phyloP scores from a whole-genome alignment of 768 basidiomycete species.

The Lentinula sp. region DNA sequence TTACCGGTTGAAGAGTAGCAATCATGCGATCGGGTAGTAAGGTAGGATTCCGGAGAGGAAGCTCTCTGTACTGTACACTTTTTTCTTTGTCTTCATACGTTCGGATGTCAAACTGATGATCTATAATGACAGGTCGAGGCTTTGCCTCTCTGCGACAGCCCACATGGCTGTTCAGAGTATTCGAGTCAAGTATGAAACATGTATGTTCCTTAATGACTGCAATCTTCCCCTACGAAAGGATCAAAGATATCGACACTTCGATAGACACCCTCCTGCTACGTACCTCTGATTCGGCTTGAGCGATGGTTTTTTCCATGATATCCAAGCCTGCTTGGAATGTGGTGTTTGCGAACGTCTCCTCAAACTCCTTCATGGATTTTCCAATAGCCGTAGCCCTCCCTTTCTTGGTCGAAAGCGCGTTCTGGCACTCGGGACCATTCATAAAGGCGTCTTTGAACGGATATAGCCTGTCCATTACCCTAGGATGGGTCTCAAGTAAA shows the following conservation, averaged over 20 bases:
- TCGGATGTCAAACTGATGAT: background rate
- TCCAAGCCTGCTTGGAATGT: constrained; percentile 3
- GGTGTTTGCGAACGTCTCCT: background rate
- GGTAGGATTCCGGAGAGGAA: constrained; percentile 3
- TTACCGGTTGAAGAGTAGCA: background rate
- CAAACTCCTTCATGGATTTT: background rate
- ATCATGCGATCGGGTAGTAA: background rate
- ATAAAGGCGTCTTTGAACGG: background rate
- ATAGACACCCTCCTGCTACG: background rate
- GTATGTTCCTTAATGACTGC: constrained; percentile 2
- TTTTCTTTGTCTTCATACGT: background rate
- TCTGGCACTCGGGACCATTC: constrained; percentile 1
- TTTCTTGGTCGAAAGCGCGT: background rate
- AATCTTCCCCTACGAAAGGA: background rate
- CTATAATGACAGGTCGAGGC: background rate
- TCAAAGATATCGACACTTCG: background rate
- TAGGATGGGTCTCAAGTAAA: background rate
- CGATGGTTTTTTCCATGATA: background rate
- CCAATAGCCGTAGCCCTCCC: background rate
- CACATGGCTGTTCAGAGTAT: background rate
- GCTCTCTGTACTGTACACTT: background rate
- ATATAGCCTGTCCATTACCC: background rate
- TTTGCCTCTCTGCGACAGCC: background rate
- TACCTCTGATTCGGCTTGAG: constrained; percentile 1
- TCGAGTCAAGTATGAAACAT: constrained; percentile 1